Base-by-base conservation (phyloP, 768 basidiomycete species). In the Naganishia kalamii region DNA sequence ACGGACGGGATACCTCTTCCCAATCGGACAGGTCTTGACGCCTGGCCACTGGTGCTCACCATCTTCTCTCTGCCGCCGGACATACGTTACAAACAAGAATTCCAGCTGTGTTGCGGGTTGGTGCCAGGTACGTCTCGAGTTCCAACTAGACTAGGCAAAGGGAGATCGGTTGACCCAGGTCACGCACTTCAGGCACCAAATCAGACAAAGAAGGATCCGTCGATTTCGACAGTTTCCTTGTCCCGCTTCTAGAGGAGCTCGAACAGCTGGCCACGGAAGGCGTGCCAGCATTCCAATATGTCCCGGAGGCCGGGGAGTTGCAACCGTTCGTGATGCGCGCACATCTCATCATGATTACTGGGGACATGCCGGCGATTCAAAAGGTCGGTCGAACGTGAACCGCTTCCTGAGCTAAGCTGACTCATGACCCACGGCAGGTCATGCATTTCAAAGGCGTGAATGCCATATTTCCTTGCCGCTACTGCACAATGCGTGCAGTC, bases 1-100 rank as follows among this genome's bases (percentile, higher is more conserved):
- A 49, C 47, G 27, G 47, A 49, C 25, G 47, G 47, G n/a, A 49
- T 49, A n/a, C 47, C 47, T 23, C 47, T 49, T 23, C 47, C n/a
- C 21, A 49, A 49, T 23, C 47, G 27, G 4, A 49, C 47, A 49
- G 47, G 47, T 13, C 27, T 49, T 23, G 47, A 49, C 27, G 27
- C 47, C n/a, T 49, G 47, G 47, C 47, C 47, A 4, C 47, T 49
- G 12, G n/a, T 49, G 47, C 8, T 49, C 25, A 49, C 47, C 47
- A 12, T 49, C 27, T 49, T 21, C 8, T 49, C 47, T 13, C 47
- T 49, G 13, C 47, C 47, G n/a, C 47, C 47, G 13, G 47, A 49
- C 5, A 10, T 49, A 13, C 47, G 47, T 21, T 49, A 49, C 27
- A 49, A 27, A 49, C 47, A 27, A 25, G 47, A 49, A 25, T 49